phyloP scores from a whole-genome alignment of 345 rosid species.

The Triadica sebifera region DNA sequence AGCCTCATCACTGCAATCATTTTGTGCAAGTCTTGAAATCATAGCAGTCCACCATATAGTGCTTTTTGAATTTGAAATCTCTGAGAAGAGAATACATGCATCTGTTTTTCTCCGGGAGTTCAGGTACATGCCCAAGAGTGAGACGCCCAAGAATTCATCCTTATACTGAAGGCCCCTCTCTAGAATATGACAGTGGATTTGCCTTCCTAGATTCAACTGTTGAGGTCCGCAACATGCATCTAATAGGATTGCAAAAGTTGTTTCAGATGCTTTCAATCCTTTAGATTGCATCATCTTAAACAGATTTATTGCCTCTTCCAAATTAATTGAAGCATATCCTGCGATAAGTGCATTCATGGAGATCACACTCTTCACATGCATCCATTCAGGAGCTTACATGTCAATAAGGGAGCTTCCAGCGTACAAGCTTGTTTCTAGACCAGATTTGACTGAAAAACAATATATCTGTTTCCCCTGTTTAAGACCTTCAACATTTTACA shows the following conservation, averaged over 20 bases:
- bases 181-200: constrained; percentile 60
- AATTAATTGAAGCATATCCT: constrained; percentile 56
- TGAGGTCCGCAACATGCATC: constrained; percentile 71
- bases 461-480: constrained; percentile 63
- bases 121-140: constrained; percentile 80
- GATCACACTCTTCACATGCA: constrained; percentile 64
- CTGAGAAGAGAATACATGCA: constrained; percentile 56
- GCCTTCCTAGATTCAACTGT: constrained; percentile 51
- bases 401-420: constrained; percentile 86
- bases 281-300: constrained; percentile 56
- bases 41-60: constrained; percentile 72
- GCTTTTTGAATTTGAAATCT: constrained; percentile 59
- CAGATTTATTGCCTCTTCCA: constrained; percentile 53
- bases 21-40: constrained; percentile 76
- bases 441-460: constrained; percentile 61
- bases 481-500: constrained; percentile 60
- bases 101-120: constrained; percentile 51
- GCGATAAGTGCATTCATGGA: constrained; percentile 85
- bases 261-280: constrained; percentile 62
- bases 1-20: constrained; percentile 66
- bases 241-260: constrained; percentile 73
- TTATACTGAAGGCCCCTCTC: constrained; percentile 55
- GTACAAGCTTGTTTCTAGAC: constrained; percentile 70
- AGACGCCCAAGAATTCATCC: constrained; percentile 67
- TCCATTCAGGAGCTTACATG: constrained; percentile 62